These are phyloP conservation scores for Backusella tuberculispora DNA, from an alignment of 192 early-diverging fungal species.

Conservation along the genomic window DNA sequence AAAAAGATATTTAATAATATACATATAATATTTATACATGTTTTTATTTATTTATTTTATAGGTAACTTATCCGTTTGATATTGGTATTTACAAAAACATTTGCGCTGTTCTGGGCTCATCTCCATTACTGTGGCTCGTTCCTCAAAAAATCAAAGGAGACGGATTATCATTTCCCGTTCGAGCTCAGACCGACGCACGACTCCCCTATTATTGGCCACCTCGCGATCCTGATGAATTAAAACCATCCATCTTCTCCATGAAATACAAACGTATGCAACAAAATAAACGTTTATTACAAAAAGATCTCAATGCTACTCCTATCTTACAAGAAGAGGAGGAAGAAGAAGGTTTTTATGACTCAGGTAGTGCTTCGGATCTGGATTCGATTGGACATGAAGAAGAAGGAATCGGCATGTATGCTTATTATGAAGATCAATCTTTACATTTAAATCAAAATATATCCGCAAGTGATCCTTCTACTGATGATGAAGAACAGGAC, in stretches of 20 bases:
- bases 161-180: slow-evolving; percentile 70
- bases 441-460: slow-evolving; percentile 1
- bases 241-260: slow-evolving; percentile 41
- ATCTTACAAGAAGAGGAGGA: background rate
- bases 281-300: background rate
- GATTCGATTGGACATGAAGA: slow-evolving; percentile 11
- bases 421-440: slow-evolving; percentile 1
- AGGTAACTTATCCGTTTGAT: slow-evolving; percentile 80
- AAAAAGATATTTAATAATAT: background rate
- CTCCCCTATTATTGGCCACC: slow-evolving; percentile 40
- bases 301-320: background rate
- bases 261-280: slow-evolving; percentile 33
- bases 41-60: background rate
- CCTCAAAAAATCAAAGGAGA: slow-evolving; percentile 64
- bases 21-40: background rate
- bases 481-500: slow-evolving; percentile 27
- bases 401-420: background rate
- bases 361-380: slow-evolving; percentile 32
- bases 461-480: slow-evolving; percentile 20
- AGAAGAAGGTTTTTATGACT: slow-evolving; percentile 34
- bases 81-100: slow-evolving; percentile 78
- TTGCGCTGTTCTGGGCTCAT: slow-evolving; percentile 69
- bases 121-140: slow-evolving; percentile 74
- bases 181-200: slow-evolving; percentile 36
- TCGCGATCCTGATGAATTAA: slow-evolving; percentile 43